Conservation (phyloP, 2,329 filamentous ascomycete species). For the Clonostachys sp. region DNA sequence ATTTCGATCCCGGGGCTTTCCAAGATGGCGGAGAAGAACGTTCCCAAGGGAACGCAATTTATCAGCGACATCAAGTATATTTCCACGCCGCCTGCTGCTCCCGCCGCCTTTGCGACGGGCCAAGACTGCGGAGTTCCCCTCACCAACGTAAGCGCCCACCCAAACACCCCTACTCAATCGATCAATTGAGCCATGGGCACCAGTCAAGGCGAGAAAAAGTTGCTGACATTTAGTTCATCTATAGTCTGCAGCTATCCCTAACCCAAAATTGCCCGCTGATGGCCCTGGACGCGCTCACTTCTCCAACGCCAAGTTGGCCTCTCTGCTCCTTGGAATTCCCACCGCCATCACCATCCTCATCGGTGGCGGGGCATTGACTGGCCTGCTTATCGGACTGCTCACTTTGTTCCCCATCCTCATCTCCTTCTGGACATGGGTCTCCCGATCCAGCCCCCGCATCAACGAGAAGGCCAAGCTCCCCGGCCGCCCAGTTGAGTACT, state of each 20-base stretch:
- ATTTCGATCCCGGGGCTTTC: too few species aligned
- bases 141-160: slow-evolving; percentile 29
- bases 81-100: slow-evolving; percentile 29
- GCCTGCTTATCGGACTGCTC: slow-evolving; percentile 83
- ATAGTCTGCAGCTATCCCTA: slow-evolving; percentile 69
- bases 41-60: background rate
- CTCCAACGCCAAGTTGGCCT: slow-evolving; percentile 74
- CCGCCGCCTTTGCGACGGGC: slow-evolving; percentile 55
- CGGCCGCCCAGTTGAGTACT: slow-evolving; percentile 84
- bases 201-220: background rate
- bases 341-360: slow-evolving; percentile 80
- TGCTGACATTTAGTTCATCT: background rate
- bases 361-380: slow-evolving; percentile 79
- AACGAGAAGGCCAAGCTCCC: slow-evolving; percentile 89
- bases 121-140: slow-evolving; percentile 52
- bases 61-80: slow-evolving; percentile 36
- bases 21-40: too few species aligned
- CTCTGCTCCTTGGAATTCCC: slow-evolving; percentile 66
- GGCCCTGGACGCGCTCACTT: slow-evolving; percentile 80
- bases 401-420: slow-evolving; percentile 75
- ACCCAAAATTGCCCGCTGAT: slow-evolving; percentile 90
- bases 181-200: background rate
- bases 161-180: background rate
- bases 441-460: slow-evolving; percentile 77
- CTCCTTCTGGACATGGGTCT: slow-evolving; percentile 78